Evolutionary conservation across 768 basidiomycete genomes (phyloP), one percentile per base, ranked within the genome.

Genomic region (Leccinum variicolor): DNA sequence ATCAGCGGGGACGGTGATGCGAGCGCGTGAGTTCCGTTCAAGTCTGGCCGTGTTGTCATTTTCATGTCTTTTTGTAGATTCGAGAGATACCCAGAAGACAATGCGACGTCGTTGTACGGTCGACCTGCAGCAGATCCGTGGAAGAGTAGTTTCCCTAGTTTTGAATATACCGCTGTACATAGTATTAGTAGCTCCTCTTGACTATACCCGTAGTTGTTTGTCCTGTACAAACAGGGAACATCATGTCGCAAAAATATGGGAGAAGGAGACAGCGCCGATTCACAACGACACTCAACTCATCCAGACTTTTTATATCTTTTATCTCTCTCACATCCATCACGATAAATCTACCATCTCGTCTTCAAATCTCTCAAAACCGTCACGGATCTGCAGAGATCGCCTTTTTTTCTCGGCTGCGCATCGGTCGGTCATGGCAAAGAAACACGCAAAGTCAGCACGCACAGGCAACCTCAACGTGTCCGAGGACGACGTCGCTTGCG

Each of bases 1-100:
- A 93, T 98, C 50, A 82, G 77, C 33, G 88, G 93, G 9, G 97
- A 98, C 11, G 97, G 97, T 1, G 97, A 99, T 73, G 90, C 96
- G 6, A 94, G 91, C 84, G 90, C 90, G 89, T 92, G 69, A 73
- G 90, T 83, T 29, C 23, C 41, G 39, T 31, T 52, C 26, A 14
- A 33, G 3, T 7, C 3, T 17, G 25, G 54, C 25, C 25, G 31
- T 57, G 47, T 53, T 50, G 8, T 19, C 14, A 43, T 8, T 15
- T 52, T 54, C 3, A 57, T 48, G 4, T 46, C 4, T 19, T 13
- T 23, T 31, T 13, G 25, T 63, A 92, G 89, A 21, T 92, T 92
- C 62, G 90, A 92, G 64, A 77, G 75, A 49, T 92, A 92, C 64
- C 86, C 89, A 1, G 90, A 92, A 68, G 89, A 89, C 63, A 83